A percentile compares a stretch with the other conserved stretches of the same genome.
These are phyloP conservation scores for Heteromeles arbutifolia DNA, from an alignment of 306 rosid species.

Conservation along the genomic window DNA sequence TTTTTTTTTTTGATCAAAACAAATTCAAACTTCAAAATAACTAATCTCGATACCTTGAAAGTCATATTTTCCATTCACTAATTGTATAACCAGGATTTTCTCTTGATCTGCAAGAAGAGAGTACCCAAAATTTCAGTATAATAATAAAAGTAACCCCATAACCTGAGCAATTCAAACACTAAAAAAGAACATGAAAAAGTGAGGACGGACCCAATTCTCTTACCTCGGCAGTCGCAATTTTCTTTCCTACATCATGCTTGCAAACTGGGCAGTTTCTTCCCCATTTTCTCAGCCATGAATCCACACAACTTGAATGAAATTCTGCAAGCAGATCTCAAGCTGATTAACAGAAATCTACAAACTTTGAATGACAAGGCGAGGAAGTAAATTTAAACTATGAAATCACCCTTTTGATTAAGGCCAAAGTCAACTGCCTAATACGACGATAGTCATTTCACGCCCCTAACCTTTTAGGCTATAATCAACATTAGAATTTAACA, in stretches of 20 bases:
- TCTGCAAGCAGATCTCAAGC: conserved; percentile 20
- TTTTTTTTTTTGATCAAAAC: no score
- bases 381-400: neutral
- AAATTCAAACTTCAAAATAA: neutral
- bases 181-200: neutral
- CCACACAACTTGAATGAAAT: conserved; percentile 35
- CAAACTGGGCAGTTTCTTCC: conserved; percentile 37
- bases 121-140: neutral
- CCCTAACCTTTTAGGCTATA: neutral
- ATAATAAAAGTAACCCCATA: neutral
- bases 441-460: neutral
- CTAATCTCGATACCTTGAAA: neutral
- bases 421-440: neutral
- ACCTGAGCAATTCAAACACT: conserved; percentile 1
- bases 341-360: conserved; percentile 1
- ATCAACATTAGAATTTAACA: neutral
- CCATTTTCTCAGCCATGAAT: conserved; percentile 37
- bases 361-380: neutral
- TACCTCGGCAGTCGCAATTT: conserved; percentile 27
- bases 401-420: neutral
- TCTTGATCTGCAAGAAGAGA: conserved; percentile 5
- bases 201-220: neutral
- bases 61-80: neutral
- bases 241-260: conserved; percentile 29
- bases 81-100: neutral